Evolutionary conservation across 345 rosid genomes (phyloP).

Genomic region (Excoecaria agallocha): DNA sequence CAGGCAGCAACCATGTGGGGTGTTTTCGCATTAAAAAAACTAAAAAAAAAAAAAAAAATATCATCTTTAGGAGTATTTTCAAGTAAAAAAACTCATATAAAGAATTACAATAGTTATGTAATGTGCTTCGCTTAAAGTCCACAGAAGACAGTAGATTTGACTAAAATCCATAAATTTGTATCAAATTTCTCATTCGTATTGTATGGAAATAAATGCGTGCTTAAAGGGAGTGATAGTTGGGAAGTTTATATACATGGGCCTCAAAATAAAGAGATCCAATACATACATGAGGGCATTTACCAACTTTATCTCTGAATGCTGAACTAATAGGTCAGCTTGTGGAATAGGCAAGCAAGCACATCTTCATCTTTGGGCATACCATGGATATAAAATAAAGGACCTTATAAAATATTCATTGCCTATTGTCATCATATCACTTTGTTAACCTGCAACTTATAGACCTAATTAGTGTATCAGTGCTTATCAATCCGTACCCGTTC

Average conservation of each 20-base stretch:
- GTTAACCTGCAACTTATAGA: constrained; percentile 5
- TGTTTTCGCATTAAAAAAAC: no score
- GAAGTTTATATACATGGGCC: not conserved
- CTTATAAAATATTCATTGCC: constrained; percentile 1
- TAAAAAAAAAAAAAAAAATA: no score
- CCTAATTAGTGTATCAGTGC: constrained; percentile 17
- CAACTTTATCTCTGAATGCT: not conserved
- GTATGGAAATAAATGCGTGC: no score
- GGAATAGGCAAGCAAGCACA: constrained; percentile 14
- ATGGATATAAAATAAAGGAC: constrained; percentile 1
- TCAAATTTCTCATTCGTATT: not conserved
- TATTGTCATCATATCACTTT: constrained; percentile 9
- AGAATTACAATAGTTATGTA: no score
- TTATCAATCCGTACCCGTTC: constrained; percentile 27
- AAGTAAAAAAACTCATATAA: no score
- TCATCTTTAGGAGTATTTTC: no score
- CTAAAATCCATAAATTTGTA: not conserved
- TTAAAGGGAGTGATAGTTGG: not conserved
- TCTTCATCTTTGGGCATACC: not conserved
- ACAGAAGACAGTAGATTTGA: no score
- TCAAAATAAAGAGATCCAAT: not conserved
- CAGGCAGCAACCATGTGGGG: not conserved
- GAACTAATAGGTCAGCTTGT: not conserved
- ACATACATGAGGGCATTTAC: not conserved
- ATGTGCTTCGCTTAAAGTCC: no score